Percentiles rank a stretch among this genome's conserved stretches.
Evolutionary conservation across 257 asterid genomes (phyloP).

Genomic region (Buddleja alternifolia): DNA sequence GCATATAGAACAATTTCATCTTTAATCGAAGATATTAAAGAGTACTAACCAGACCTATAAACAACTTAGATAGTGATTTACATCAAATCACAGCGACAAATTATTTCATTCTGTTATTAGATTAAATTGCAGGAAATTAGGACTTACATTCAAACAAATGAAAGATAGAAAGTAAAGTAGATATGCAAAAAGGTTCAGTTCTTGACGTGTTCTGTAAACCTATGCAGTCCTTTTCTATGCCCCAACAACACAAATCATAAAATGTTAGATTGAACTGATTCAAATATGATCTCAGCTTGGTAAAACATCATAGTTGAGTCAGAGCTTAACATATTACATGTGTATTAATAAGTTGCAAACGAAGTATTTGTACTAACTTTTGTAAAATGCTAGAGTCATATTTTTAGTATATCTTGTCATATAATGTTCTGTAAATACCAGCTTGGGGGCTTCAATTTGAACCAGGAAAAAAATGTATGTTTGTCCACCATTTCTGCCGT

Average conservation of each 20-base stretch:
- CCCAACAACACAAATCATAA: not conserved
- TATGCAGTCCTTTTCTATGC: not conserved
- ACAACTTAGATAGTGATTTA: not conserved
- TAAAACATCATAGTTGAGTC: not conserved
- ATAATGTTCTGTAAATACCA: not conserved
- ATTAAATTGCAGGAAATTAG: too few relatives aligned
- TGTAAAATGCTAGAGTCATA: not conserved
- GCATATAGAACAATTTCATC: too few relatives aligned
- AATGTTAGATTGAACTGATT: not conserved
- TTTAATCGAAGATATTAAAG: not conserved
- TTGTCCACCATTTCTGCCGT: not conserved
- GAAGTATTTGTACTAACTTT: not conserved
- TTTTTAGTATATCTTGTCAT: too few relatives aligned
- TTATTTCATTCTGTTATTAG: slow-evolving; percentile 14
- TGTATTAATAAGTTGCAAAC: not conserved
- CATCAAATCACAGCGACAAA: not conserved
- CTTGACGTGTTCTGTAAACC: not conserved
- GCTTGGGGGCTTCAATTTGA: not conserved
- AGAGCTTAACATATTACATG: not conserved
- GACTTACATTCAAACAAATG: too few relatives aligned
- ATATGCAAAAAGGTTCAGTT: not conserved
- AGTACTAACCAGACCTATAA: not conserved
- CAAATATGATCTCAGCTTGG: not conserved
- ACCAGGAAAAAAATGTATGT: not conserved
- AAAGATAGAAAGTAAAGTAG: not conserved